These are phyloP conservation scores for Didymella glomerata DNA, from an alignment of 2,329 filamentous ascomycete species.

Conservation along the genomic window DNA sequence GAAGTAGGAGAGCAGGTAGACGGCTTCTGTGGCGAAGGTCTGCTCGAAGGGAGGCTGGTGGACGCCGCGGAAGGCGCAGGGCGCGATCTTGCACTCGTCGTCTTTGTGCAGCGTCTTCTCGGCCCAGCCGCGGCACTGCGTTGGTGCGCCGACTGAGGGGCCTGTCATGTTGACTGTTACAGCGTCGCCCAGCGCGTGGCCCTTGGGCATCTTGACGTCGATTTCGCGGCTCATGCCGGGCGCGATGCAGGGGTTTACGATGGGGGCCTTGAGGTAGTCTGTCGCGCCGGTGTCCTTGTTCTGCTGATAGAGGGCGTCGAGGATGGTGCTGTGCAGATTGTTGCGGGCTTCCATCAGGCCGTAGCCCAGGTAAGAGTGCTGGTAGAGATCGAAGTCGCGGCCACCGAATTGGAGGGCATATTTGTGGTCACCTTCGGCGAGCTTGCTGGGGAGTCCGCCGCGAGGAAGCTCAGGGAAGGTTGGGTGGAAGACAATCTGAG, in stretches of 20 bases:
- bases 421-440: conserved; percentile 93
- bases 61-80: conserved; percentile 98
- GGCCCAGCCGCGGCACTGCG: conserved; percentile 87
- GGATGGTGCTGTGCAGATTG: conserved; percentile 77
- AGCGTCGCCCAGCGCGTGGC: conserved; percentile 70
- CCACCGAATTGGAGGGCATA: conserved; percentile 91
- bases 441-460: conserved; percentile 84
- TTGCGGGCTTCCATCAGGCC: conserved; percentile 95
- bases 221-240: conserved; percentile 80
- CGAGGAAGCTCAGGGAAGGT: conserved; percentile 78
- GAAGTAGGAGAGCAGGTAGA: conserved; percentile 98
- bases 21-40: conserved; percentile 89
- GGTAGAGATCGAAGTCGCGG: conserved; percentile 90
- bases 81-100: conserved; percentile 77
- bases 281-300: conserved; percentile 59
- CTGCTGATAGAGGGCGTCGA: conserved; percentile 74
- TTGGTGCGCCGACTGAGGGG: conserved; percentile 75
- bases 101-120: conserved; percentile 94
- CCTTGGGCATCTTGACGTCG: conserved; percentile 72
- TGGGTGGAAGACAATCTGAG: conserved; percentile 98
- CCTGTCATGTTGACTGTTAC: conserved; percentile 87
- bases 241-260: conserved; percentile 86
- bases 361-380: conserved; percentile 97
- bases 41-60: conserved; percentile 92
- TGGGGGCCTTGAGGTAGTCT: conserved; percentile 73